Conservation (phyloP, 2,329 filamentous ascomycete species). For the Diaporthe ilicicola region DNA sequence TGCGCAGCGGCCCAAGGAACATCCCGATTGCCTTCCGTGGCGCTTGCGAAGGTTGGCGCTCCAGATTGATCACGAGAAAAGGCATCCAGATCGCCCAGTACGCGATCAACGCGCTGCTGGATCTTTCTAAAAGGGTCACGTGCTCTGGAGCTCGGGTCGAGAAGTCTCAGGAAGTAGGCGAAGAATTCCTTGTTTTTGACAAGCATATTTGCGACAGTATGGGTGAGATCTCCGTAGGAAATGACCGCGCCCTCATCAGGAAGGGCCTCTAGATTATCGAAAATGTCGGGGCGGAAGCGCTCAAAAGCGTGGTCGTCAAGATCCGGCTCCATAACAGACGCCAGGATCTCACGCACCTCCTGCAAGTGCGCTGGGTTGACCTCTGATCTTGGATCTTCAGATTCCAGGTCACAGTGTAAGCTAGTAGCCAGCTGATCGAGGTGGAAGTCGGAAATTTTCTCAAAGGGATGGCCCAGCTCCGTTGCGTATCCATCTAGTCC, state of each 20-base stretch:
- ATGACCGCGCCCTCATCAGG: slow-evolving; percentile 45
- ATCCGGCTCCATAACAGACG: slow-evolving; percentile 48
- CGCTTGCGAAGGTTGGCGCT: slow-evolving; percentile 11
- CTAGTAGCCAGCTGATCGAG: slow-evolving; percentile 60
- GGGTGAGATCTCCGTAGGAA: slow-evolving; percentile 56
- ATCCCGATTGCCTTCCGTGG: slow-evolving; percentile 46
- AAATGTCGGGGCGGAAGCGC: slow-evolving; percentile 56
- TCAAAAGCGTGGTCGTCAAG: slow-evolving; percentile 49
- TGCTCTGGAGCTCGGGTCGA: slow-evolving; percentile 53
- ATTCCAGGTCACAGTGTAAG: slow-evolving; percentile 57
- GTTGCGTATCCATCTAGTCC: slow-evolving; percentile 52
- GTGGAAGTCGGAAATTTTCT: slow-evolving; percentile 58
- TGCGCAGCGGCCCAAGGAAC: slow-evolving; percentile 60
- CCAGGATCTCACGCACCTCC: slow-evolving; percentile 61
- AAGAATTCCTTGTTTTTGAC: slow-evolving; percentile 64
- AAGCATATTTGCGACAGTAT: slow-evolving; percentile 62
- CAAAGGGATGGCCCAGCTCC: slow-evolving; percentile 58
- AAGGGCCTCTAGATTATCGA: slow-evolving; percentile 39
- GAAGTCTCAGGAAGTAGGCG: slow-evolving; percentile 57
- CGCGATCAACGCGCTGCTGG: slow-evolving; percentile 55
- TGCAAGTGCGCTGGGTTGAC: slow-evolving; percentile 50
- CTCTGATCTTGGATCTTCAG: slow-evolving; percentile 40
- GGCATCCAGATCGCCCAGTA: slow-evolving; percentile 54
- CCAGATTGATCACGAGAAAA: slow-evolving; percentile 37
- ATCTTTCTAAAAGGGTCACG: slow-evolving; percentile 59